These are phyloP conservation scores for Globisporangium paroecandrum DNA, from an alignment of 352 stramenopile genomes.

Conservation along the genomic window DNA sequence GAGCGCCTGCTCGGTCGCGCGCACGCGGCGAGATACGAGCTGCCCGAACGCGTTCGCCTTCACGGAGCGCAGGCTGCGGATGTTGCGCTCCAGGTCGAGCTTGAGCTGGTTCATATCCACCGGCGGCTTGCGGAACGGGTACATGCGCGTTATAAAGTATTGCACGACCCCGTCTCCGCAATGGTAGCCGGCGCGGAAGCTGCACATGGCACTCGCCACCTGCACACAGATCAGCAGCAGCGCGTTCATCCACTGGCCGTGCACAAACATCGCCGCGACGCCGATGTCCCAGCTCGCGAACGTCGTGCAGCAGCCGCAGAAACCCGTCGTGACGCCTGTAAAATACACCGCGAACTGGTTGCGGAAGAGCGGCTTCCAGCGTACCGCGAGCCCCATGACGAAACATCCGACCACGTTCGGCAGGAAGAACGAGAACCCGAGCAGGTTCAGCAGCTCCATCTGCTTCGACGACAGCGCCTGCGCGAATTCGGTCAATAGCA, in stretches of 20 bases:
- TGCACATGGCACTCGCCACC: slow-evolving; percentile 36
- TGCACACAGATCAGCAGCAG: slow-evolving; percentile 47
- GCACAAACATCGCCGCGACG: slow-evolving; percentile 46
- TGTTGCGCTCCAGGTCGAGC: slow-evolving; percentile 47
- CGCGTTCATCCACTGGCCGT: slow-evolving; percentile 43
- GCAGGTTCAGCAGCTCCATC: slow-evolving; percentile 40
- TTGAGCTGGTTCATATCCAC: slow-evolving; percentile 50
- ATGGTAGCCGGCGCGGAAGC: slow-evolving; percentile 44
- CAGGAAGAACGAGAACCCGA: slow-evolving; percentile 55
- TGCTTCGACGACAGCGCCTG: slow-evolving; percentile 32
- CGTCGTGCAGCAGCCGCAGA: slow-evolving; percentile 65
- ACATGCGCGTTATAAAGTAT: slow-evolving; percentile 36
- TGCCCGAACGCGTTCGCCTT: slow-evolving; percentile 47
- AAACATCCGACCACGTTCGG: slow-evolving; percentile 62
- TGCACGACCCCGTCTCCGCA: slow-evolving; percentile 39
- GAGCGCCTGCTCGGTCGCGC: slow-evolving; percentile 42
- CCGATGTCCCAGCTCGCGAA: slow-evolving; percentile 61
- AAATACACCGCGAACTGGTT: slow-evolving; percentile 47
- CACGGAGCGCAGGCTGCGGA: slow-evolving; percentile 36
- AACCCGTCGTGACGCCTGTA: slow-evolving; percentile 58
- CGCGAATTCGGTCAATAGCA: slow-evolving; percentile 49
- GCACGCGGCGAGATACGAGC: slow-evolving; percentile 36
- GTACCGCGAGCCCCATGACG: slow-evolving; percentile 49
- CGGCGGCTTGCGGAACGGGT: slow-evolving; percentile 45
- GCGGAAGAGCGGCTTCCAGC: slow-evolving; percentile 41